phyloP scores from a whole-genome alignment of 2,329 filamentous ascomycete genomes.

The Byssochlamys sp. region DNA sequence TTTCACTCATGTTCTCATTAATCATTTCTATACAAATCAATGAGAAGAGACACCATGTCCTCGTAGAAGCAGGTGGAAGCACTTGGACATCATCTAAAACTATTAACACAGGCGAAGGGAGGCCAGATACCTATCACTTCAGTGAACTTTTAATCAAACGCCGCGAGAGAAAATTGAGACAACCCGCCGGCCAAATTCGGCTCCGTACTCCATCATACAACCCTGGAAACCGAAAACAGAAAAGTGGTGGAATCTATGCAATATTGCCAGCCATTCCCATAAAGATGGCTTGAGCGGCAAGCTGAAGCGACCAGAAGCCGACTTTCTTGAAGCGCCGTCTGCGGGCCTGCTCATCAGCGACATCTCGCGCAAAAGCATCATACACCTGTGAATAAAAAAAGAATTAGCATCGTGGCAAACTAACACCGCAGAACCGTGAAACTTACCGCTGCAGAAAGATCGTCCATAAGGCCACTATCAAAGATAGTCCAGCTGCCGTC shows the following conservation, averaged over 20 bases:
- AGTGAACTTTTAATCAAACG: background rate
- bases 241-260: conserved; percentile 32
- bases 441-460: conserved; percentile 69
- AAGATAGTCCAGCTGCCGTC: conserved; percentile 92
- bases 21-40: background rate
- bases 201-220: background rate
- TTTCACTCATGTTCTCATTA: background rate
- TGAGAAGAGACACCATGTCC: background rate
- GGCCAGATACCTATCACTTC: background rate
- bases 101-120: background rate
- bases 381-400: conserved; percentile 41
- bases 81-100: background rate
- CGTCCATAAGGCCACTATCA: conserved; percentile 88
- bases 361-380: conserved; percentile 81
- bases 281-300: conserved; percentile 87
- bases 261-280: conserved; percentile 85
- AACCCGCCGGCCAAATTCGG: background rate
- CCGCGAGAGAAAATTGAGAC: background rate
- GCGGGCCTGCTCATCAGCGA: conserved; percentile 78
- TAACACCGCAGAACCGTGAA: background rate
- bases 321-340: conserved; percentile 87
- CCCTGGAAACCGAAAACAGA: conserved; percentile 3
- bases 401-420: background rate
- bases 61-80: background rate
- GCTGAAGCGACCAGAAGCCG: conserved; percentile 86